Evolutionary conservation across 1,284 basidiomycete genomes (phyloP), one percentile per base, ranked within the genome.

Genomic region (Mixia osmundae): DNA sequence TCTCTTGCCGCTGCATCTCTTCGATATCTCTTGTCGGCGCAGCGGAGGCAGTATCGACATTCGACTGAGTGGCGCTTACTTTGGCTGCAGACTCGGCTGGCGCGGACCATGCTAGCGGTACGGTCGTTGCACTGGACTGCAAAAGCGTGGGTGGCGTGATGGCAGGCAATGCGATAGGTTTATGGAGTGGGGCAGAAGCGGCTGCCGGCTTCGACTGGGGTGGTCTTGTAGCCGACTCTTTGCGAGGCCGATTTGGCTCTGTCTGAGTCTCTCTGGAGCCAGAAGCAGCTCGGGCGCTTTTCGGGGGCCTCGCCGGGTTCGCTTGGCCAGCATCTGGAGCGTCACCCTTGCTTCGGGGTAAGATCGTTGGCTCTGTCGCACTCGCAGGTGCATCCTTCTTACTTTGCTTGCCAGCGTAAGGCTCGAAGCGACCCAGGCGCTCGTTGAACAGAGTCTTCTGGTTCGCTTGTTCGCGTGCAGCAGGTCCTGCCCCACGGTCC

Each of bases 1-100:
- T 89, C 31, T 79, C 67, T 27, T 72, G 71, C 47, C 76, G 76
- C 45, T 76, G 70, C 7, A 65, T 62, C 44, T 72, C 72, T 36
- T 80, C 72, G 29, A 76, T 51, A 47, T 75, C 73, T 12, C 64
- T 53, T 38, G 46, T 11, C 47, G 58, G 52, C 30, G 63, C 53
- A 12, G 57, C 24, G 15, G 24, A 25, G 24, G 33, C 24, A 26
- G 14, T 12, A n/a, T 21, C 33, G 15, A 25, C 15, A 24, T 15
- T 10, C 22, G n/a, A 22, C 19, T 39, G 34, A 2, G 2, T 36
- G 16, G 35, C n/a, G n/a, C n/a, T n/a, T n/a, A n/a, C n/a, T n/a
- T n/a, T n/a, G n/a, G n/a, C n/a, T n/a, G n/a, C n/a, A n/a, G n/a
- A n/a, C n/a, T n/a, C n/a, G n/a, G n/a, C n/a, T n/a, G n/a, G n/a